Evolutionary conservation across 2,329 filamentous ascomycete genomes (phyloP), one percentile per base, ranked within the genome.

Genomic region (Diaporthe helianthi): DNA sequence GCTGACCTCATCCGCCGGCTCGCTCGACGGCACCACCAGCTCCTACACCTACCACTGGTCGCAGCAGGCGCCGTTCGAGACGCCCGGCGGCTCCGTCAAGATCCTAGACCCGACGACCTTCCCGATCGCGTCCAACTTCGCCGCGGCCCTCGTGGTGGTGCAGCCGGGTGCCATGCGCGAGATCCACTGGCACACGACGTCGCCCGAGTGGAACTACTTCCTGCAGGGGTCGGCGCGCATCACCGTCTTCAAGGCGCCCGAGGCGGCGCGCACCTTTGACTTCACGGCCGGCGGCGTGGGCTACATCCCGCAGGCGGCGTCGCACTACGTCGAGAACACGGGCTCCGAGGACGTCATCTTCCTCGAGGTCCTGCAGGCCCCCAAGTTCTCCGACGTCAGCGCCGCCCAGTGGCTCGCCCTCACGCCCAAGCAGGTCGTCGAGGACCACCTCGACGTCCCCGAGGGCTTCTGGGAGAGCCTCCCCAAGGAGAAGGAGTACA

Each of bases 91-190:
- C 6, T 83, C 80, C 1, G 85, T 90, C 73, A 89, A 89, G 79
- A 85, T 90, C 67, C 75, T 89, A 8, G 88, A 90, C 73, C 82
- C 86, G 0, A 75, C 78, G 0, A 87, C 83, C 1, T 90, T 90
- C 77, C 88, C 88, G 6, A 79, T 88, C 33, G 85, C 88, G 0
- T 76, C 75, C 13, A 82, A 81, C 67, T 88, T 90, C 75, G 85
- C 87, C 4, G 83, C 84, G 0, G 87, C 86, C 0, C 79, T 89
- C 1, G 85, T 90, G 12, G 86, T 84, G 2, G 79, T 90, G 38
- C 80, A 88, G 73, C 87, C 88, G 0, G 88, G 88, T n/a, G 87
- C 87, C 1, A 87, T 90, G 85, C 84, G 88, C 26, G 88, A 90
- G 75, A 79, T 90, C 52, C 88, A 90, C 79, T 90, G 88, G 87